These are phyloP conservation scores for Melanogaster broomeanus DNA, from an alignment of 768 basidiomycete genomes.

Conservation along the genomic window DNA sequence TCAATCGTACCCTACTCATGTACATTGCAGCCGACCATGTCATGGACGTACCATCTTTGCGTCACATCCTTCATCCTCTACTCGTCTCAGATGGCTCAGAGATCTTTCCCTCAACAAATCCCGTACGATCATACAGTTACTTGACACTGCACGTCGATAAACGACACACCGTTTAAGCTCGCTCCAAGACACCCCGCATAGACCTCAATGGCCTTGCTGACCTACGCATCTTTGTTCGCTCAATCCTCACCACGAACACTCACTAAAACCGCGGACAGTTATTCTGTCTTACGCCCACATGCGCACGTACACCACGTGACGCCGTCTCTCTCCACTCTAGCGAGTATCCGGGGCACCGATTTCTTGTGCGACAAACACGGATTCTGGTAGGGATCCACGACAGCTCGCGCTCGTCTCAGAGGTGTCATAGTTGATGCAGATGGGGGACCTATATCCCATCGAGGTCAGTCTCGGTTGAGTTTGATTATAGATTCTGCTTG, in stretches of 20 bases:
- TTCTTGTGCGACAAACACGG: slow-evolving; percentile 56
- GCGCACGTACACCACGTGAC: slow-evolving; percentile 54
- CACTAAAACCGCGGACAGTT: slow-evolving; percentile 58
- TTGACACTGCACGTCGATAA: neutral
- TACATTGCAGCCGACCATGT: slow-evolving; percentile 61
- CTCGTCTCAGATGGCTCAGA: slow-evolving; percentile 17
- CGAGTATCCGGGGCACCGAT: slow-evolving; percentile 64
- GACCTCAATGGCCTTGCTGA: slow-evolving; percentile 83
- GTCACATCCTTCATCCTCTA: slow-evolving; percentile 56
- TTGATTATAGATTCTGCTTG: neutral
- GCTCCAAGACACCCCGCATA: slow-evolving; percentile 45
- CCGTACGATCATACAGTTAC: slow-evolving; percentile 3
- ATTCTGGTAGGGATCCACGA: slow-evolving; percentile 62
- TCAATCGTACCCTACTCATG: neutral
- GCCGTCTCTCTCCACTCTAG: slow-evolving; percentile 53
- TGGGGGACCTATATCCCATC: slow-evolving; percentile 73
- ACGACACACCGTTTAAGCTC: neutral
- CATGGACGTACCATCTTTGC: slow-evolving; percentile 70
- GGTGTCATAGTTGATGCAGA: slow-evolving; percentile 66
- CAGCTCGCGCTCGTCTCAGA: slow-evolving; percentile 39
- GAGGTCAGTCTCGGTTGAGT: slow-evolving; percentile 48
- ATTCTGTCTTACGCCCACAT: slow-evolving; percentile 63
- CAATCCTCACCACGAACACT: slow-evolving; percentile 68
- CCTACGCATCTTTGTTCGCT: slow-evolving; percentile 72
- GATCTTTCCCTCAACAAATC: slow-evolving; percentile 10